Conservation (phyloP, 2,329 filamentous ascomycete species). For the Lasiodiplodia gonubiensis region DNA sequence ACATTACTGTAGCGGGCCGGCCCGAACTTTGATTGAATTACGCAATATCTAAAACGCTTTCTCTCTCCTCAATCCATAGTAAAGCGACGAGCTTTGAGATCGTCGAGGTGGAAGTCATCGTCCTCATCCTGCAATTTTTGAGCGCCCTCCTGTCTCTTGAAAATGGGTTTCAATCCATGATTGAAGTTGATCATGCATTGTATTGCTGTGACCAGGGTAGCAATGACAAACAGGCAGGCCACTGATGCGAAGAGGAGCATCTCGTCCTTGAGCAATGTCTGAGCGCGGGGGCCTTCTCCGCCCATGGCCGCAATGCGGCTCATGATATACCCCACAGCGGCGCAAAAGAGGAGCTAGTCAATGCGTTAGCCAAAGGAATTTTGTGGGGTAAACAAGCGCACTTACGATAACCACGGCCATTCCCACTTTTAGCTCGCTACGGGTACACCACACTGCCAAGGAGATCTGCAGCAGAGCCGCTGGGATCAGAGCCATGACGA, state of each 20-base stretch:
- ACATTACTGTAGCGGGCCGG: too few relatives aligned
- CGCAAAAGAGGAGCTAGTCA: constrained; percentile 29
- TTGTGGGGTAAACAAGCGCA: not conserved
- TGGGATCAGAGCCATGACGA: constrained; percentile 37
- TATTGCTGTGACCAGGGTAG: constrained; percentile 25
- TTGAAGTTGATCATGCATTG: constrained; percentile 36
- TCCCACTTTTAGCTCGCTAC: constrained; percentile 31
- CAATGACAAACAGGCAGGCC: constrained; percentile 27
- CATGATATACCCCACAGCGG: constrained; percentile 34
- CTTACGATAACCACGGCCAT: constrained; percentile 33
- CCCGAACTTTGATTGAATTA: too few relatives aligned
- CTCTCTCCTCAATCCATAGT: not conserved
- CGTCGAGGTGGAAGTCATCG: not conserved
- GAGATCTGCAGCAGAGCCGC: constrained; percentile 30
- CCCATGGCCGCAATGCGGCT: constrained; percentile 34
- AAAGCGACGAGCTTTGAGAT: not conserved
- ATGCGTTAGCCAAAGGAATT: not conserved
- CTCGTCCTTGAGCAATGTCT: constrained; percentile 34
- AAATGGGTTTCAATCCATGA: constrained; percentile 35
- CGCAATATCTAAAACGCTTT: too few relatives aligned
- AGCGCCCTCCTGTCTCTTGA: constrained; percentile 25
- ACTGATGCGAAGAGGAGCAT: constrained; percentile 34
- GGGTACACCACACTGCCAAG: constrained; percentile 30
- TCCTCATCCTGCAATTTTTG: not conserved
- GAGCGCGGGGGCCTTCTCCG: constrained; percentile 23